Conservation (phyloP, 2,329 filamentous ascomycete species). For the Cytospora leucostoma region DNA sequence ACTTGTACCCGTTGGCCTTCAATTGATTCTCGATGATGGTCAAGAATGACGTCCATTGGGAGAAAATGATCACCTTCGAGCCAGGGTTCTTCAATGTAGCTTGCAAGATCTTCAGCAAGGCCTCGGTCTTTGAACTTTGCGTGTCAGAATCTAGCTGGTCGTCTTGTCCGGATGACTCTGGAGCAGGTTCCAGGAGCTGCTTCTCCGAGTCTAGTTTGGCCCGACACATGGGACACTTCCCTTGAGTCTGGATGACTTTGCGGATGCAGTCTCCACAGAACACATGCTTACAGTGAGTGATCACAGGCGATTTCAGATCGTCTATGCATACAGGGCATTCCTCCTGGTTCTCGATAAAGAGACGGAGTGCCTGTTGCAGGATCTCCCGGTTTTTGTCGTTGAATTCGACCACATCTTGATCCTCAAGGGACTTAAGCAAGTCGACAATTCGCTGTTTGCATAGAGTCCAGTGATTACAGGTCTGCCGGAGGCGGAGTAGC, state of each 20-base stretch:
- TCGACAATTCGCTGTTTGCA: conserved; percentile 73
- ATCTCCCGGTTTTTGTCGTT: conserved; percentile 71
- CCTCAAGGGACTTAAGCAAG: conserved; percentile 70
- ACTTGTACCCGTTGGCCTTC: conserved; percentile 59
- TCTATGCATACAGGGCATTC: conserved; percentile 84
- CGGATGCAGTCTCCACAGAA: conserved; percentile 77
- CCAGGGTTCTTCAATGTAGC: conserved; percentile 64
- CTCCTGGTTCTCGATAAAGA: conserved; percentile 78
- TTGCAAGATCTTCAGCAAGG: conserved; percentile 71
- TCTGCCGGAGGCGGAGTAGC: conserved; percentile 78
- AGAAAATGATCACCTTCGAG: conserved; percentile 74
- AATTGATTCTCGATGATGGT: conserved; percentile 72
- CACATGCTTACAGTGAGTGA: conserved; percentile 81
- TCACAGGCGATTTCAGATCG: conserved; percentile 68
- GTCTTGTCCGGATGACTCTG: conserved; percentile 52
- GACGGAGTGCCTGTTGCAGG: conserved; percentile 72
- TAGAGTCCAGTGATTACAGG: conserved; percentile 85
- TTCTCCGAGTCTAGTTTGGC: conserved; percentile 60
- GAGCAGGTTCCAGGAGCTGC: conserved; percentile 64
- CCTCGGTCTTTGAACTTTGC: conserved; percentile 81
- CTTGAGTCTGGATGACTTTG: conserved; percentile 71
- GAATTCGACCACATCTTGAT: conserved; percentile 66
- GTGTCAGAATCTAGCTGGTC: conserved; percentile 61
- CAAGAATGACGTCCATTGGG: conserved; percentile 76
- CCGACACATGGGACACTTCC: conserved; percentile 84